A percentile compares a stretch with the other conserved stretches of the same genome.
phyloP scores from a whole-genome alignment of 225 moss, liverwort and hornwort species.

The Physcomitrium patens region DNA sequence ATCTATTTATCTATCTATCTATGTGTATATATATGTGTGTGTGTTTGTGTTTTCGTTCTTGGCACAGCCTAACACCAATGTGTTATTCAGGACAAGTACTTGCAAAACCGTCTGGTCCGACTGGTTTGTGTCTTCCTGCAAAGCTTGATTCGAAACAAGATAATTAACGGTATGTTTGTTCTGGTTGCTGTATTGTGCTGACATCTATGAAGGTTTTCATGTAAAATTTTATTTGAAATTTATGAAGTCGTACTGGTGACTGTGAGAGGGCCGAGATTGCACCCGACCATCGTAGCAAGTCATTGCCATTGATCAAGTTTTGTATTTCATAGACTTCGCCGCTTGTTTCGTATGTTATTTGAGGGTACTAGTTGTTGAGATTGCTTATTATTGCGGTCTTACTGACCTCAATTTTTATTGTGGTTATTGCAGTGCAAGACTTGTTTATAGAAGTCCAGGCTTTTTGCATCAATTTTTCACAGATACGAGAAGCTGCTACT shows the following conservation, averaged over 20 bases:
- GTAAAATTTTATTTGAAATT: background rate
- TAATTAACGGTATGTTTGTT: constrained; percentile 64
- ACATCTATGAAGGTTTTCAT: background rate
- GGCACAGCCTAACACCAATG: background rate
- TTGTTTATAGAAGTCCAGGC: constrained; percentile 89
- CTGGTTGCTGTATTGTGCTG: background rate
- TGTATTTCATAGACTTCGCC: too few species aligned
- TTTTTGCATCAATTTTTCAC: constrained; percentile 88
- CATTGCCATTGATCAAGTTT: too few species aligned
- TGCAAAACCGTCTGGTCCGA: constrained; percentile 79
- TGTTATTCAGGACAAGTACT: constrained; percentile 73
- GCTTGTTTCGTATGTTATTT: background rate
- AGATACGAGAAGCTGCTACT: constrained; percentile 75
- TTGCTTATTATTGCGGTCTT: too few species aligned
- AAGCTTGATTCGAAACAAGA: constrained; percentile 91
- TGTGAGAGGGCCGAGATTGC: background rate
- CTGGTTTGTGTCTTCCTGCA: constrained; percentile 89
- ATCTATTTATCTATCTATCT: background rate
- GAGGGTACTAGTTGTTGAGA: background rate
- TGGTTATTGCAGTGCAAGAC: constrained; percentile 71
- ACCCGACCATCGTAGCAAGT: background rate
- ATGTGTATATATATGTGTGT: too few species aligned
- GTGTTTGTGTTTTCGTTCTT: background rate
- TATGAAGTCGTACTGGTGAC: background rate
- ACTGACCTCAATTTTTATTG: constrained; percentile 1